Evolutionary conservation across 2,329 filamentous ascomycete genomes (phyloP), one percentile per base, ranked within the genome.

Genomic region (Sordariomycetes sp.): DNA sequence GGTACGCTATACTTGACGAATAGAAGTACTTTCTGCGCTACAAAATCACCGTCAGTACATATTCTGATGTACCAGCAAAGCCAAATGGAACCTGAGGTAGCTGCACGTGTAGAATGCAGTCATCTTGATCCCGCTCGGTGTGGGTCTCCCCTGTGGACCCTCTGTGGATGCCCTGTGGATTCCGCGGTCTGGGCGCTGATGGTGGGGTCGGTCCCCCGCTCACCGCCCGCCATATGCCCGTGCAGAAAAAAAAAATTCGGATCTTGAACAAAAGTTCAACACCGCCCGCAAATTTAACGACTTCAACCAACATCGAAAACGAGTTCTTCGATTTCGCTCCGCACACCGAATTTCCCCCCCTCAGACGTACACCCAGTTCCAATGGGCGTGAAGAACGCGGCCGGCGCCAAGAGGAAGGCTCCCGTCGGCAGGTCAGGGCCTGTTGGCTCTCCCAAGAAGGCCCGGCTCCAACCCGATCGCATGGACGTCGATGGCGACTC

Each of bases 331-430:
- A 24, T 24, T 40, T 43, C 25, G 16, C 3, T 55, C 18, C 20
- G 25, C 20, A 20, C 55, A 37, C 16, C 32, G 8, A 14, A 43
- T 34, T 24, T 28, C 48, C 20, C 32, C 46, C 34, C 35, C 34
- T 22, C 28, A 50, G 22, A 11, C 46, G 46, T 22, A 22, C 20
- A 50, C 46, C 46, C 22, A 50, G 11, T 52, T 54, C 57, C 52
- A 51, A 62, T 55, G 60, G 62, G 58, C 53, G 59, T 59, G 50
- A 81, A 78, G 66, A 67, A 68, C 59, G 70, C 74, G 57, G 69
- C 71, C 40, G 79, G 78, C 55, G 76, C 71, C 60, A 87, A 87
- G 72, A 75, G 83, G 63, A 87, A 86, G 71, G 74, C 73, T 28
- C 68, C 74, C 8, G 66, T 65, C 37, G 68, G 69, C 40, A 82